phyloP scores from a whole-genome alignment of 139 green algal species.

The Chlorella sp. region DNA sequence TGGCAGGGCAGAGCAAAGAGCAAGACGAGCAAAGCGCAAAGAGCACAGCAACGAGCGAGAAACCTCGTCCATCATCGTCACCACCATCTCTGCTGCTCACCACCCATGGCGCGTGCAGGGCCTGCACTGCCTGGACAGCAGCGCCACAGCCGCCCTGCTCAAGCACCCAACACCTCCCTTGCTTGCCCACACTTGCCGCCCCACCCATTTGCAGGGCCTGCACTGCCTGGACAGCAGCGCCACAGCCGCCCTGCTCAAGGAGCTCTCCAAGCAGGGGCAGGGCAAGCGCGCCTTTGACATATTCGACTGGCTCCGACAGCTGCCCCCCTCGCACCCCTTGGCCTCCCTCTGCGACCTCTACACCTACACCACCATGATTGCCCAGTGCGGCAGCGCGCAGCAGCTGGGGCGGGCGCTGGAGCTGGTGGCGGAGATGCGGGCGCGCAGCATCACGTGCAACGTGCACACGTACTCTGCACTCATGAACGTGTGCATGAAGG shows the following conservation, averaged over 20 bases:
- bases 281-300: conserved; percentile 57
- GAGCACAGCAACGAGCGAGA: too few species aligned
- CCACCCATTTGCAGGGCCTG: too few species aligned
- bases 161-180: too few species aligned
- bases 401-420: conserved; percentile 61
- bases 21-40: too few species aligned
- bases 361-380: conserved; percentile 86
- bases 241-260: conserved; percentile 76
- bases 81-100: too few species aligned
- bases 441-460: conserved; percentile 53
- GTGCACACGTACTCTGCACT: conserved; percentile 71
- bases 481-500: conserved; percentile 78
- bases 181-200: too few species aligned
- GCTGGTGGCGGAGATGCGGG: conserved; percentile 69
- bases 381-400: conserved; percentile 55
- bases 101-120: too few species aligned
- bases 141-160: conserved; percentile 68
- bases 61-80: too few species aligned
- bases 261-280: conserved; percentile 61
- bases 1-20: too few species aligned
- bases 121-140: conserved; percentile 68
- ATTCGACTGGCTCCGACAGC: conserved; percentile 78
- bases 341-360: conserved; percentile 74
- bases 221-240: conserved; percentile 69
- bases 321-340: conserved; percentile 49